These are phyloP conservation scores for Glycine latifolia DNA, from an alignment of 306 rosid species.

Conservation along the genomic window DNA sequence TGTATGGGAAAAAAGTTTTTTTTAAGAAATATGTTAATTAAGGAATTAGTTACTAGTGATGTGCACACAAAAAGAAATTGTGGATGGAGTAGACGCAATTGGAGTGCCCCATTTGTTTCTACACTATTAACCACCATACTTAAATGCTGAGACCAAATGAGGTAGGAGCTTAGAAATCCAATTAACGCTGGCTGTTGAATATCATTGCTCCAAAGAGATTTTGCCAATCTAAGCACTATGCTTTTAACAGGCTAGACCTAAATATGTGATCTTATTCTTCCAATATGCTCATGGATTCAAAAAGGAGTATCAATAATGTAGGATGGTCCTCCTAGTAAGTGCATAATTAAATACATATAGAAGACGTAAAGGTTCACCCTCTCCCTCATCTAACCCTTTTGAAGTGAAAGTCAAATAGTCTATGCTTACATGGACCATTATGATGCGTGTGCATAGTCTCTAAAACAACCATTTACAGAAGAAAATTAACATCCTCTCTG, in stretches of 20 bases:
- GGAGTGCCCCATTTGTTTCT: constrained; percentile 4
- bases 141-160: constrained; percentile 36
- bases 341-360: background rate
- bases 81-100: background rate
- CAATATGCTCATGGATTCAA: constrained; percentile 13
- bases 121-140: constrained; percentile 22
- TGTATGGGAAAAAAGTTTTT: background rate
- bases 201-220: constrained; percentile 11
- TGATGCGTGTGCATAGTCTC: constrained; percentile 16
- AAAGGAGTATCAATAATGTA: constrained; percentile 36
- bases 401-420: constrained; percentile 50
- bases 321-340: constrained; percentile 44
- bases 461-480: constrained; percentile 33
- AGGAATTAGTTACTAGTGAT: background rate
- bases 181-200: background rate
- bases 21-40: background rate
- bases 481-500: constrained; percentile 24
- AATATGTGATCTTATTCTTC: constrained; percentile 20
- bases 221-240: constrained; percentile 30
- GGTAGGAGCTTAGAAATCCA: constrained; percentile 45
- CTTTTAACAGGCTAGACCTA: constrained; percentile 13
- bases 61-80: background rate
- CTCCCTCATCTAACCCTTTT: constrained; percentile 41
- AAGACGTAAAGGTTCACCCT: constrained; percentile 37
- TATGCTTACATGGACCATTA: constrained; percentile 38